phyloP scores from a whole-genome alignment of 1,284 basidiomycete genomes.

The Boletus semigastroideus region DNA sequence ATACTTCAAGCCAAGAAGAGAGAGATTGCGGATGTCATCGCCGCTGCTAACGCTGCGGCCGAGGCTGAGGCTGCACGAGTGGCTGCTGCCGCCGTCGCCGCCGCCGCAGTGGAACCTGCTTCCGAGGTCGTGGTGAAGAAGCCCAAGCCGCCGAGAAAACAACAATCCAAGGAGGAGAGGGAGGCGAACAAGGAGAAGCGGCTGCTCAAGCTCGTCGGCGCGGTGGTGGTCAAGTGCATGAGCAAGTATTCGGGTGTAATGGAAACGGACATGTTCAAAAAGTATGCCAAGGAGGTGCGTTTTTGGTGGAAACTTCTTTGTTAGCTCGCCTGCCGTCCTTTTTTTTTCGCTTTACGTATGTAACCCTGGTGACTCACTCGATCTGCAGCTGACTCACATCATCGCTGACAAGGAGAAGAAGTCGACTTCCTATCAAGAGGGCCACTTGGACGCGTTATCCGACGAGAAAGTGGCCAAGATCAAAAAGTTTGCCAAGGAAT shows the following conservation, averaged over 20 bases:
- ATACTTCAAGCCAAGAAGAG: conserved; percentile 12
- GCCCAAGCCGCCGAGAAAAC: conserved; percentile 42
- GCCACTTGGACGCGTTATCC: conserved; percentile 71
- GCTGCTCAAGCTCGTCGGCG: conserved; percentile 81
- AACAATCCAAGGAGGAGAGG: conserved; percentile 52
- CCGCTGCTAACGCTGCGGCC: conserved; percentile 44
- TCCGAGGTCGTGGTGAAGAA: conserved; percentile 33
- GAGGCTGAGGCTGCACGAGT: conserved; percentile 40
- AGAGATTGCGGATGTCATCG: conserved; percentile 48
- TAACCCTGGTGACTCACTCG: not conserved
- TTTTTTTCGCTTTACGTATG: not conserved
- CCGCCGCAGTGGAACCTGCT: conserved; percentile 2
- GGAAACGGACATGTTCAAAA: conserved; percentile 89
- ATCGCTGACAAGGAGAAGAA: conserved; percentile 95
- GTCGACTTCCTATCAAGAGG: conserved; percentile 71
- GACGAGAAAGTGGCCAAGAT: conserved; percentile 90
- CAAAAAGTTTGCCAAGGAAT: conserved; percentile 93
- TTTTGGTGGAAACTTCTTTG: not conserved
- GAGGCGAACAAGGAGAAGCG: conserved; percentile 79
- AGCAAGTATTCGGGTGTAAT: conserved; percentile 83
- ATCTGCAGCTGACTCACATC: conserved; percentile 67
- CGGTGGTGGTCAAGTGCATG: conserved; percentile 90
- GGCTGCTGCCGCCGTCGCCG: conserved; percentile 36
- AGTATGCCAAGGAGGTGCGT: conserved; percentile 90
- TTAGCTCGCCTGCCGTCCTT: not conserved